phyloP scores from a whole-genome alignment of 768 basidiomycete species.

The Pholiota conissans region DNA sequence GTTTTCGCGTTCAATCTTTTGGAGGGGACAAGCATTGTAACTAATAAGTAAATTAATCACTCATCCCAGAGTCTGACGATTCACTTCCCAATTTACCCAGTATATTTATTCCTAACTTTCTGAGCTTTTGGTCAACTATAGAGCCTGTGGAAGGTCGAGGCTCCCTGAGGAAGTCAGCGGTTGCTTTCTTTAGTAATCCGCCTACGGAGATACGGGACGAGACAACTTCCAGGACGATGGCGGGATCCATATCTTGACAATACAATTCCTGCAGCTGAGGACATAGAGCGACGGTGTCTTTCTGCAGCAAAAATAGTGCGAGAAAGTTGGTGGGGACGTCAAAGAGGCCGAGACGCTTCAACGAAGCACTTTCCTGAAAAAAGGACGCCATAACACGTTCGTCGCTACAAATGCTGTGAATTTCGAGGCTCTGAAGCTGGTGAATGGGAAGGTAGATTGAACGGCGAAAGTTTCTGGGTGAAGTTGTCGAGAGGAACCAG shows the following conservation, averaged over 20 bases:
- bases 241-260: slow-evolving; percentile 27
- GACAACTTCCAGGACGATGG: slow-evolving; percentile 19
- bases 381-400: slow-evolving; percentile 22
- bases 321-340: slow-evolving; percentile 26
- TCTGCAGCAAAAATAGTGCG: slow-evolving; percentile 12
- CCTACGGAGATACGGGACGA: slow-evolving; percentile 11
- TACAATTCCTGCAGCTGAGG: slow-evolving; percentile 24
- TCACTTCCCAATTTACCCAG: neutral
- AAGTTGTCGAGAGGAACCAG: slow-evolving; percentile 22
- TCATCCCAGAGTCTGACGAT: neutral
- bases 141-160: slow-evolving; percentile 1
- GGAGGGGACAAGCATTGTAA: too few relatives aligned
- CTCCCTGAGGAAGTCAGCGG: slow-evolving; percentile 17
- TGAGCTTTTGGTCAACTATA: neutral
- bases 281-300: slow-evolving; percentile 12
- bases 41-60: too few relatives aligned
- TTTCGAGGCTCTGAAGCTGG: slow-evolving; percentile 27
- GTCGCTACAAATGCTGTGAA: slow-evolving; percentile 27
- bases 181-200: slow-evolving; percentile 14
- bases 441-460: slow-evolving; percentile 22
- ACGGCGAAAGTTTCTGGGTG: slow-evolving; percentile 1
- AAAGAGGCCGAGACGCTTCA: slow-evolving; percentile 22
- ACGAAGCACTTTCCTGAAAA: slow-evolving; percentile 23
- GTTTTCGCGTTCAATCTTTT: too few relatives aligned
- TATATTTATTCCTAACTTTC: neutral